Base-by-base conservation (phyloP, 495 filamentous ascomycete species). In the Tetracladium marchalianum region DNA sequence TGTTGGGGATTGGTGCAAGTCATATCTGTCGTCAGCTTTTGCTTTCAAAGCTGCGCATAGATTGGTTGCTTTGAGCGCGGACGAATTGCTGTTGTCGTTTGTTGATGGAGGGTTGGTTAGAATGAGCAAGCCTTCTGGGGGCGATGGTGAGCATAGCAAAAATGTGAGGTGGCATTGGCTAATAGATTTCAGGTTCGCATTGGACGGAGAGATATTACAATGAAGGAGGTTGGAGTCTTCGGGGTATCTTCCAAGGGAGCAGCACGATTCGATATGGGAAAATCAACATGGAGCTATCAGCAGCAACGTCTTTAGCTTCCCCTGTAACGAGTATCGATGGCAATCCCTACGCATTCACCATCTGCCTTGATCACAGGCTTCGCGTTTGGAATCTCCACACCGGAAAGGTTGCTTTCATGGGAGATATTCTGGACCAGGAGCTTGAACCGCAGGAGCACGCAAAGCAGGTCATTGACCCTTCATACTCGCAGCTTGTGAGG, bases 341-440 rank as follows among this genome's bases (percentile, higher is more conserved):
- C 16, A 63, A 61, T 0, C 61, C 66, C 3, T 75, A 89, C 56
- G 71, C 93, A 1, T 92, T 93, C 55, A 87, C 87, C 0, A 77
- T 92, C 22, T 90, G 82, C 54, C 61, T 96, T 35, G 85, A 97
- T 51, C 89, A 97, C 55, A 82, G 78, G 1, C 63, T 99, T 56
- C 81, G 85, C 56, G 78, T 87, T 22, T 95, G 90, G 90, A 90
- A 90, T 54, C 66, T 87, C 13, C 65, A 72, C 2, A 83, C 74
- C 27, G 87, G 87, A 43, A 81, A 77, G 57, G 73, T 85, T 38
- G 75, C 82, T 0, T 75, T 81, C 41, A 77, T 79, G 11, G 76
- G 75, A 56, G 89, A 95, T 64, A 71, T 96, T 18, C 58, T 90
- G 35, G 74, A 70, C 46, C 57, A 76, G 54, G 63, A 73, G 47